Base-by-base conservation (phyloP, 352 stramenopile species). In the Globisporangium carolinianum region DNA sequence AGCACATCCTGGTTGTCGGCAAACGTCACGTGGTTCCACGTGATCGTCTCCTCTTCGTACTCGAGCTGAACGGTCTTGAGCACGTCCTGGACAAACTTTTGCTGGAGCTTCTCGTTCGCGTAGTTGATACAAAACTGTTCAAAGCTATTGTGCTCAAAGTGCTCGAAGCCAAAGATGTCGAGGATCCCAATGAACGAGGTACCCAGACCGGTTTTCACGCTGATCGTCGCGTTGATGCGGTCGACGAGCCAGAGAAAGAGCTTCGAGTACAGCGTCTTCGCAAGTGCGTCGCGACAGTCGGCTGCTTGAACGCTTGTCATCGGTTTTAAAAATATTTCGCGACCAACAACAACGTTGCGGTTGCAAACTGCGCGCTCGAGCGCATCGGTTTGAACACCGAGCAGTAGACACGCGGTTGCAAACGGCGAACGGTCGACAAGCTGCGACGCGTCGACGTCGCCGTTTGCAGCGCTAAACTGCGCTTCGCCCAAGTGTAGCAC, bases 181-280 rank as follows among this genome's bases (percentile, higher is more conserved):
- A 98, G 75, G 55, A 98, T 91, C 8, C 91, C 91, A 18, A 98
- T 97, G 53, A 96, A 94, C 24, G 86, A 76, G 6, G 67, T 73
- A 64, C 11, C n/a, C 42, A 6, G 42, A 17, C 42, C 73, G 6
- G 63, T 75, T 38, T 77, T 70, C 6, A 88, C 84, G 38, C 83
- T 80, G 45, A 97, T 96, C 3, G 84, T 92, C 47, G 93, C 75
- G 67, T 98, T 98, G 62, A 98, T 96, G 51, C 90, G 76, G 47
- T 96, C 76, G 43, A 99, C 95, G 7, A 98, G 79, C 94, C 94
- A 99, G 43, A 95, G 63, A 60, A 99, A 99, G 14, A 99, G 68
- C 52, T 97, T 96, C 43, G 81, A 88, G 66, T 98, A 98, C 48
- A 98, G 65, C 52, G 88, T 96, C 65, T 98, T 98, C n/a, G 86